Percentiles rank a stretch among this genome's conserved stretches.
Conservation (phyloP, 371 early-diverging fungal genomes). For the Lichtheimia hyalospora region DNA sequence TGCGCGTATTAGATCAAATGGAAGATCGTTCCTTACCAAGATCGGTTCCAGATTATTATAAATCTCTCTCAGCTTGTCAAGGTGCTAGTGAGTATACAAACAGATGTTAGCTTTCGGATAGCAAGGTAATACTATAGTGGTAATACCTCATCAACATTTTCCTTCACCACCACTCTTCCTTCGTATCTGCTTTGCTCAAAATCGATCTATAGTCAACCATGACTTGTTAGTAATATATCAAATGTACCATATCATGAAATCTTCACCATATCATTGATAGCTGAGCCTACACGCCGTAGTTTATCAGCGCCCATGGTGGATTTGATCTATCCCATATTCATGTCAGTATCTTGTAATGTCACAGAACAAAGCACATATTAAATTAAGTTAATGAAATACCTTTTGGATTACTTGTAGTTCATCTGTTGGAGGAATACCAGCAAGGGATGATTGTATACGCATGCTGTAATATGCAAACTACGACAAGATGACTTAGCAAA, state of each 20-base stretch:
- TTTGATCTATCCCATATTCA: neutral
- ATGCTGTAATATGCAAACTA: slow-evolving; percentile 69
- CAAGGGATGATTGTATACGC: slow-evolving; percentile 35
- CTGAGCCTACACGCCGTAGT: slow-evolving; percentile 53
- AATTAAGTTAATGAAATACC: slow-evolving; percentile 16
- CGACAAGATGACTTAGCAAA: neutral
- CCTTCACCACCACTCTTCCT: slow-evolving; percentile 60
- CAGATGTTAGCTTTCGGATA: neutral
- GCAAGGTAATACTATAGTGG: neutral
- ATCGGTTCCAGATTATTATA: slow-evolving; percentile 59
- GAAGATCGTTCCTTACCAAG: slow-evolving; percentile 35
- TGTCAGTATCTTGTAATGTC: too few species aligned
- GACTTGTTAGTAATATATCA: neutral
- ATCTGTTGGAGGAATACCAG: neutral
- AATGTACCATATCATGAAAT: neutral
- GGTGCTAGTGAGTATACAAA: slow-evolving; percentile 24
- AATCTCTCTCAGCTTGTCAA: slow-evolving; percentile 61
- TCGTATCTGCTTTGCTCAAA: slow-evolving; percentile 64
- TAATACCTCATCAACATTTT: slow-evolving; percentile 55
- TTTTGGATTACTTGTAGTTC: slow-evolving; percentile 21
- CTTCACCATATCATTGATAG: slow-evolving; percentile 58
- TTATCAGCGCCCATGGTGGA: slow-evolving; percentile 23
- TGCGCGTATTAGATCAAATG: neutral
- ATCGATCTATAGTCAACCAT: slow-evolving; percentile 62
- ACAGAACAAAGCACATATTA: too few species aligned